Conservation (phyloP, 129 eudicot genomes). For the Daucus carota region DH1_v3.0 NC_030386.2:33998001-33998500, state of each 20-base stretch:
- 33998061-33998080: constrained; percentile 28
- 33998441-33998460: constrained; percentile 10
- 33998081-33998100: constrained; percentile 25
- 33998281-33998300: constrained; percentile 62
- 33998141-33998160: constrained; percentile 11
- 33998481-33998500: constrained; percentile 31
- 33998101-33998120: constrained; percentile 19
- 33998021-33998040: constrained; percentile 28
- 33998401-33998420: constrained; percentile 23
- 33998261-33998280: constrained; percentile 58
- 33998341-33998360: constrained; percentile 28
- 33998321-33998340: constrained; percentile 21
- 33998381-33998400: constrained; percentile 23
- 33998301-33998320: constrained; percentile 19
- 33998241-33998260: constrained; percentile 45
- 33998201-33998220: constrained; percentile 18
- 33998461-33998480: constrained; percentile 24
- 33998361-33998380: constrained; percentile 34
- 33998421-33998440: constrained; percentile 23
- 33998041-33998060: constrained; percentile 26
- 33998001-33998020: background rate
- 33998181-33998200: constrained; percentile 11
- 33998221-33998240: constrained; percentile 54
- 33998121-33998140: constrained; percentile 15
- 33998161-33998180: constrained; percentile 19